Conservation (phyloP, 306 rosid genomes). For the Crataegus laevigata region DNA sequence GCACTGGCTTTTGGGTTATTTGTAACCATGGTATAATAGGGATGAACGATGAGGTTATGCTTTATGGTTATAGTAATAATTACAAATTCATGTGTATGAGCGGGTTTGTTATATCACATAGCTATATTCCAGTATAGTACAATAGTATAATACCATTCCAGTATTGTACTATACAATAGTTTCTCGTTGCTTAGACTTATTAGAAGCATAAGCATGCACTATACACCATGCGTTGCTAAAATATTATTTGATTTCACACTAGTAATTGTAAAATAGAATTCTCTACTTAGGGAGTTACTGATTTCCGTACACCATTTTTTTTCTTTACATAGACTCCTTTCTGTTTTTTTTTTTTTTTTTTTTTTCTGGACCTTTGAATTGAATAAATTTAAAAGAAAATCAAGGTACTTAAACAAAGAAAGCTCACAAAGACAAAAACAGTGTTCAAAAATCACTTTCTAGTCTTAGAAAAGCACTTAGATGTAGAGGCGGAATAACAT, state of each 20-base stretch:
- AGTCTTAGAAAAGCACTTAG: neutral
- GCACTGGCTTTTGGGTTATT: neutral
- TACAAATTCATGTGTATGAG: neutral
- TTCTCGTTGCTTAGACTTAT: too few relatives aligned
- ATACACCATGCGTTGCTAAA: too few relatives aligned
- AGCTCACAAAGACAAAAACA: too few relatives aligned
- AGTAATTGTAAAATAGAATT: too few relatives aligned
- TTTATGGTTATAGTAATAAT: too few relatives aligned
- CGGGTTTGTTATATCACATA: neutral
- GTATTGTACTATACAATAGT: neutral
- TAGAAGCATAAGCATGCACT: too few relatives aligned
- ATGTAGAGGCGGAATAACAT: neutral
- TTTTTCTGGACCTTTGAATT: neutral
- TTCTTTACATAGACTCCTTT: neutral
- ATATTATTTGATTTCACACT: too few relatives aligned
- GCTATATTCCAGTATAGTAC: neutral
- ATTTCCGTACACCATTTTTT: too few relatives aligned
- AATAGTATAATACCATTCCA: neutral
- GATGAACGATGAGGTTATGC: neutral
- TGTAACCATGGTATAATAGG: neutral
- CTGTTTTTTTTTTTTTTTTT: too few relatives aligned
- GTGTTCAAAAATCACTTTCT: rapidly evolving
- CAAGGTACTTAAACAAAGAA: neutral
- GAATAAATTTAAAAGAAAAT: neutral
- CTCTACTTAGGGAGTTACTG: too few relatives aligned